Base-by-base conservation (phyloP, 306 rosid genomes). In the Acacia melanoxylon region DNA sequence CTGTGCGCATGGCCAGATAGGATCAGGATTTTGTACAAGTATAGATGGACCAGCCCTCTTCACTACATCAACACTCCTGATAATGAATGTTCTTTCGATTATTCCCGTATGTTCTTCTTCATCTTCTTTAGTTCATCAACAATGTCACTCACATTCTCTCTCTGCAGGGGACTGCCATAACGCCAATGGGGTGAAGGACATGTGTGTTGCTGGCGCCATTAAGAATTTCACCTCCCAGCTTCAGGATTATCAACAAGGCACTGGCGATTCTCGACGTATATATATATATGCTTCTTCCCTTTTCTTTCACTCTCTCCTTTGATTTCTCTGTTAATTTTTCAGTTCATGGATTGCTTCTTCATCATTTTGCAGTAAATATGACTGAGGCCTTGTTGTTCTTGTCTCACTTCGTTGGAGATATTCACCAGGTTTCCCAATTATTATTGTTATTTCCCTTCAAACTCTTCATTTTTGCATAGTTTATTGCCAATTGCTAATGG, bases 301-400 rank as follows among this genome's bases (percentile, higher is more conserved):
- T 56, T 20, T 56, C 62, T 2, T 22, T 17, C 22, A 8, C 25
- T 56, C 11, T 56, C 62, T 20, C 27, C 12, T n/a, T 58, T 59
- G 15, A 25, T 59, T 58, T 58, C 5, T 22, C 6, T 6, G 61
- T 19, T 6, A 52, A 52, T 16, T 16, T 52, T 40, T 61, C 58
- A 16, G 17, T 46, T 46, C 52, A 46, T 46, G 52, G 17, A 46
- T 14, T 46, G 52, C 52, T 12, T 46, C 52, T 46, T 17, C 31
- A 22, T 51, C 31, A 27, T 49, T 42, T 35, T 85, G 80, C 88
- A 93, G 99, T 92, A 88, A 93, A 95, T 54, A 92, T 92, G 97
- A 95, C 98, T 0, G 99, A 93, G 86, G 99, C 99, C 56, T 89
- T 95, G 78, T 69, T 95, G 41, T 95, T 95, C 86, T 83, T 95